Conservation (phyloP, 2,329 filamentous ascomycete genomes). For the Penicillium sp. region DNA sequence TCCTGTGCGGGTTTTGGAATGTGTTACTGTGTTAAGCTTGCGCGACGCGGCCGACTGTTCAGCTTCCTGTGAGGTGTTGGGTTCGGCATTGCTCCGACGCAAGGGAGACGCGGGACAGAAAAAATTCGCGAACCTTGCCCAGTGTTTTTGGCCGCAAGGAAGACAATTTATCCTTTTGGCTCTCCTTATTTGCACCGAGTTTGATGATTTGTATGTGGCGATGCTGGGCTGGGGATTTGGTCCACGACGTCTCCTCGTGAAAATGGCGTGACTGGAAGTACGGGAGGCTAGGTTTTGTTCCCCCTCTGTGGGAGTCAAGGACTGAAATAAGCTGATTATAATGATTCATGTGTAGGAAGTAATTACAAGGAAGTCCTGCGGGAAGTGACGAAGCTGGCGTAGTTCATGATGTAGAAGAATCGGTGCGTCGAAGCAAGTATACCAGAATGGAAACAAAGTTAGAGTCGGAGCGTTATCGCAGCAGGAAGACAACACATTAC, state of each 20-base stretch:
- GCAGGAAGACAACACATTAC: constrained; percentile 2
- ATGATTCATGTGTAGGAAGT: not conserved
- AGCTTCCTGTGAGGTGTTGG: constrained; percentile 8
- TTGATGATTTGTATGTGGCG: constrained; percentile 1
- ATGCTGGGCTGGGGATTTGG: not conserved
- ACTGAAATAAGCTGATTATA: not conserved
- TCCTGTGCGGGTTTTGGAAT: constrained; percentile 1
- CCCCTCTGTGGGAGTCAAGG: not conserved
- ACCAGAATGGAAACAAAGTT: not conserved
- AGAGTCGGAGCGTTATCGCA: not conserved
- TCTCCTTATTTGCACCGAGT: not conserved
- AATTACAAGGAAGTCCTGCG: not conserved
- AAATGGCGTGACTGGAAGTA: too few relatives aligned
- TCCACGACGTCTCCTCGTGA: not conserved
- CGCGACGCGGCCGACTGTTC: not conserved
- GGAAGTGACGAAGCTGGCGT: too few relatives aligned
- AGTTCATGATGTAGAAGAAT: not conserved
- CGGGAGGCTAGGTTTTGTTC: not conserved
- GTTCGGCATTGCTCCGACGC: constrained; percentile 23
- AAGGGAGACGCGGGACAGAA: constrained; percentile 16
- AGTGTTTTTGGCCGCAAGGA: constrained; percentile 14
- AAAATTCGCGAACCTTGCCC: constrained; percentile 12
- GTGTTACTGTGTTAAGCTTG: not conserved
- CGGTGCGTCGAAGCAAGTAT: not conserved
- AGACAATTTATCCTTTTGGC: not conserved